These are phyloP conservation scores for Chaetomium strumarium DNA, from an alignment of 2,329 filamentous ascomycete genomes.

Conservation along the genomic window DNA sequence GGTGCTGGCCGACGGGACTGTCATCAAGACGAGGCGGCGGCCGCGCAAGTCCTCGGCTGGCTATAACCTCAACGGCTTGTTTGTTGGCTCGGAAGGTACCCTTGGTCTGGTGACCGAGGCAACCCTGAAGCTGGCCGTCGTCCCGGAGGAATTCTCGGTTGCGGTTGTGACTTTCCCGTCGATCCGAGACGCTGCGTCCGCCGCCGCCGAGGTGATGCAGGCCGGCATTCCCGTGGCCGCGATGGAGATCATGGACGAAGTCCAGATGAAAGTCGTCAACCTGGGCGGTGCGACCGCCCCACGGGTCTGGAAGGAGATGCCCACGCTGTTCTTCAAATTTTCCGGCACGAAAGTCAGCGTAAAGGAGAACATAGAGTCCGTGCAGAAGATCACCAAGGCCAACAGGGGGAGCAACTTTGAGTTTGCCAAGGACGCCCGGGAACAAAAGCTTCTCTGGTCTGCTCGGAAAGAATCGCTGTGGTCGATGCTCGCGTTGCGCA, in stretches of 20 bases:
- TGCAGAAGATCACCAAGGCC: slow-evolving; percentile 59
- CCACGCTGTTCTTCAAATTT: slow-evolving; percentile 82
- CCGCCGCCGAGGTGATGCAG: slow-evolving; percentile 70
- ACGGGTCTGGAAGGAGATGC: slow-evolving; percentile 65
- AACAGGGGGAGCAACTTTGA: slow-evolving; percentile 65
- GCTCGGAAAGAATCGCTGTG: slow-evolving; percentile 79
- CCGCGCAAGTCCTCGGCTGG: slow-evolving; percentile 76
- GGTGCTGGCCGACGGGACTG: slow-evolving; percentile 68
- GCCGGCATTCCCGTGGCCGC: slow-evolving; percentile 67
- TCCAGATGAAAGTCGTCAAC: slow-evolving; percentile 81
- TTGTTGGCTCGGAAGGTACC: slow-evolving; percentile 77
- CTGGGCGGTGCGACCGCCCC: slow-evolving; percentile 63
- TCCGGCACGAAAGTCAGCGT: slow-evolving; percentile 74
- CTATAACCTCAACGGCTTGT: slow-evolving; percentile 75
- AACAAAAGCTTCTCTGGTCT: slow-evolving; percentile 72
- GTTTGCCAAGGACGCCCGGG: slow-evolving; percentile 65
- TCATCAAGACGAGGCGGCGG: slow-evolving; percentile 73
- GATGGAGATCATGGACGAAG: slow-evolving; percentile 84
- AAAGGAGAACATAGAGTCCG: slow-evolving; percentile 65
- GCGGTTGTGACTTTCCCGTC: slow-evolving; percentile 74
- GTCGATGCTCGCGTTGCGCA: slow-evolving; percentile 69
- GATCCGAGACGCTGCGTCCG: slow-evolving; percentile 68
- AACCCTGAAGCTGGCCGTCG: slow-evolving; percentile 70
- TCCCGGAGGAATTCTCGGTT: slow-evolving; percentile 70
- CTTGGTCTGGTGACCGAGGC: slow-evolving; percentile 77